Conservation (phyloP, 2,329 filamentous ascomycete genomes). For the Arthrinium puccinioides region DNA sequence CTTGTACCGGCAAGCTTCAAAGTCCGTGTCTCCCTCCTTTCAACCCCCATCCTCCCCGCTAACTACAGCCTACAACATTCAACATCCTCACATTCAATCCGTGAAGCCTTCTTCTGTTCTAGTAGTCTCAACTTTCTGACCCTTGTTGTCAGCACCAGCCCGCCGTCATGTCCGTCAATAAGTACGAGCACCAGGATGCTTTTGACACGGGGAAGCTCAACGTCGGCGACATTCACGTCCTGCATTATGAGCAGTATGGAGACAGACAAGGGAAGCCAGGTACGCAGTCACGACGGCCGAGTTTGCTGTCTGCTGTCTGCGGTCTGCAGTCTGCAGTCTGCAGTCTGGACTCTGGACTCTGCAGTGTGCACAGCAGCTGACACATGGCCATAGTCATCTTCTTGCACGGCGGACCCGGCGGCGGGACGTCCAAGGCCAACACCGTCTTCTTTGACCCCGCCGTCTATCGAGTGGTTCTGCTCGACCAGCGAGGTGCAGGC, state of each 20-base stretch:
- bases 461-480: conserved; percentile 33
- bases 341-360: no score
- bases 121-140: no score
- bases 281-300: conserved; percentile 7
- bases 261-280: conserved; percentile 28
- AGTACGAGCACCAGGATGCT: conserved; percentile 24
- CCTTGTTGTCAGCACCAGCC: no score
- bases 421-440: conserved; percentile 19
- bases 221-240: conserved; percentile 24
- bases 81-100: no score
- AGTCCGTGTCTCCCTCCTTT: no score
- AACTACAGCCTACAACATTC: no score
- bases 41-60: no score
- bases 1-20: no score
- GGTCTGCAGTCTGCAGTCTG: no score
- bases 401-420: conserved; percentile 31
- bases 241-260: conserved; percentile 31
- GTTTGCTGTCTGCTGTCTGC: no score
- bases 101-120: no score
- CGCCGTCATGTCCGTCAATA: no score
- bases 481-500: conserved; percentile 37
- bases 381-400: conserved; percentile 9
- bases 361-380: not conserved
- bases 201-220: conserved; percentile 23
- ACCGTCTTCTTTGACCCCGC: conserved; percentile 31